Evolutionary conservation across 2,329 filamentous ascomycete species (phyloP).

Genomic region (Ceratocystis diversiconidia): DNA sequence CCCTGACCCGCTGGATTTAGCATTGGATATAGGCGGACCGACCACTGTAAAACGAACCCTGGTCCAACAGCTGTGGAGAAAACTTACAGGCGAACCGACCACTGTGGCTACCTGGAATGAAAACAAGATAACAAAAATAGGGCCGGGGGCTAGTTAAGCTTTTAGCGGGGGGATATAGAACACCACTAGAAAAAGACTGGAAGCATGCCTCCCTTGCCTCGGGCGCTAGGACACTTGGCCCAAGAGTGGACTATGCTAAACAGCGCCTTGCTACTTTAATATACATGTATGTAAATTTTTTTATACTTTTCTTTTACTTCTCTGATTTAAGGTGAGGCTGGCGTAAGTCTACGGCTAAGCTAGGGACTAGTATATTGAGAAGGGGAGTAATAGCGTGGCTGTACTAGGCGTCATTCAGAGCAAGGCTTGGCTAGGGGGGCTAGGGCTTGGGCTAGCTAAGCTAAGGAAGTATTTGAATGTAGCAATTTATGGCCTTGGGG

Average conservation of each 20-base stretch:
- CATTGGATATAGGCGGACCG: background rate
- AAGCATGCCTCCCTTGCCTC: background rate
- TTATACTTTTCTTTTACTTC: too few relatives aligned
- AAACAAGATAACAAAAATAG: background rate
- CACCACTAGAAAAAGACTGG: constrained; percentile 1
- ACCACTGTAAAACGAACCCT: background rate
- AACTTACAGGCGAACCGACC: background rate
- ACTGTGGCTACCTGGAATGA: background rate
- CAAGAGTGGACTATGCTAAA: background rate
- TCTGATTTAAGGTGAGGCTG: background rate
- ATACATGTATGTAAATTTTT: too few relatives aligned
- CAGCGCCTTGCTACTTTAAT: background rate
- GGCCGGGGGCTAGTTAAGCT: background rate
- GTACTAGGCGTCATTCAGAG: too few relatives aligned
- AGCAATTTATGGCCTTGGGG: background rate
- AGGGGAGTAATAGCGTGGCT: background rate
- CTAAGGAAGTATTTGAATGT: too few relatives aligned
- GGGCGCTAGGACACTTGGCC: background rate
- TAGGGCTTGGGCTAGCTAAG: background rate
- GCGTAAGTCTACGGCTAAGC: background rate
- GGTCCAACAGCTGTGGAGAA: background rate
- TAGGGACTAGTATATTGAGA: background rate
- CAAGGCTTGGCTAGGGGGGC: background rate
- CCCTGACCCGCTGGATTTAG: background rate
- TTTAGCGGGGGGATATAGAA: background rate